Evolutionary conservation across 768 basidiomycete genomes (phyloP), one percentile per base, ranked within the genome.

Genomic region (Tylopilus sp.): DNA sequence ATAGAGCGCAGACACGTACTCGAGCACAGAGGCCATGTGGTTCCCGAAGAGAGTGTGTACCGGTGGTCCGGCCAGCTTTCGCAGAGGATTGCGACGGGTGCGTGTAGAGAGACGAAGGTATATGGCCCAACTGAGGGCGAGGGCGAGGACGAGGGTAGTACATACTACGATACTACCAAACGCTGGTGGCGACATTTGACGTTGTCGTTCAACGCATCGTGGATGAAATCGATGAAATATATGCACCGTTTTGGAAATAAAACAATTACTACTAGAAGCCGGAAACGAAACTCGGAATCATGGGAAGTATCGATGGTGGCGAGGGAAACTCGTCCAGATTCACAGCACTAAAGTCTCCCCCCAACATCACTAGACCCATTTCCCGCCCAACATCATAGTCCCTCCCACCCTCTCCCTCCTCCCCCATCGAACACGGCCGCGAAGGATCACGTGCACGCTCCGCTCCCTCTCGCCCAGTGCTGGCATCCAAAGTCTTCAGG

Each of bases 61-160:
- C 0, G 80, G 80, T 20, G 88, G 88, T 23, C 88, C 86, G 41
- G 81, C 80, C 30, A 91, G 66, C 21, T 66, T 68, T 33, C 69
- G 72, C 12, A 90, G 70, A 17, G 84, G 78, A 50, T 76, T 74
- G 47, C 51, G 57, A 55, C 54, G 59, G 1, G 68, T 62, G 31
- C 50, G 55, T n/a, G 69, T 50, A 36, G 65, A 57, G 20, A 60
- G 15, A 17, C 15, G 55, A 48, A 64, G 57, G 39, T 67, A 69
- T 18, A 66, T 42, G n/a, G 57, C 50, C 45, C 67, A 63, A 36
- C 55, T 35, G 21, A 62, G 7, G 17, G 50, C 35, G 13, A 64
- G 52, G 39, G 51, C 40, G 9, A 64, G 52, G 39, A 50, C 40
- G 9, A 54, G 12, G 18, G 44, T 4, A 17, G 50, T 54, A 42